A percentile compares a stretch with the other conserved stretches of the same genome.
Conservation (phyloP, 129 eudicot species). For the Smallanthus sonchifolius region DNA sequence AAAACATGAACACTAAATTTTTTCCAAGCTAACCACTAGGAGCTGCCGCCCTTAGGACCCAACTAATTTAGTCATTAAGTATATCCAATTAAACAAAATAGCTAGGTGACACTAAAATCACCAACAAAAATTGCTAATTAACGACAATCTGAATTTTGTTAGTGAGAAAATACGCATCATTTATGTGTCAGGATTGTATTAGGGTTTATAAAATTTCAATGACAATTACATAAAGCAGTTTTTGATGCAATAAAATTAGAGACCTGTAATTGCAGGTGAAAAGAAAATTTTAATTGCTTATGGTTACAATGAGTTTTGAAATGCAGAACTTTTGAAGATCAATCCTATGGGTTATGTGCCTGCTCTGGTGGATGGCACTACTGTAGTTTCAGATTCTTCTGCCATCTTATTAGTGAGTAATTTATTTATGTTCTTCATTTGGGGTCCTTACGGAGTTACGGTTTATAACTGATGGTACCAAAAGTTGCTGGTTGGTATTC, state of each 20-base stretch:
- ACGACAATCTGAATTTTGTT: neutral
- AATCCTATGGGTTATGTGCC: constrained; percentile 89
- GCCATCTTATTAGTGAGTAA: constrained; percentile 72
- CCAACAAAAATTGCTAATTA: neutral
- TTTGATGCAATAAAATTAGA: neutral
- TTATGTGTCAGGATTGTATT: neutral
- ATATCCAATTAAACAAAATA: too few relatives aligned
- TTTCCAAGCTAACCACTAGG: too few relatives aligned
- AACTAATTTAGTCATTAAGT: too few relatives aligned
- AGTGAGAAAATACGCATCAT: neutral
- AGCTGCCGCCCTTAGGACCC: too few relatives aligned
- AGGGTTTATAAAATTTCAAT: neutral
- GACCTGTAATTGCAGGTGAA: neutral
- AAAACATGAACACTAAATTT: too few relatives aligned
- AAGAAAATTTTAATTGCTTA: neutral
- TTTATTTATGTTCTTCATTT: neutral
- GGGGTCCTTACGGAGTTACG: neutral
- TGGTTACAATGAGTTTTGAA: neutral
- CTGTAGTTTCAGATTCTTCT: constrained; percentile 62
- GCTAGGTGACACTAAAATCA: too few relatives aligned
- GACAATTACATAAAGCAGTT: neutral
- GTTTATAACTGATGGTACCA: neutral
- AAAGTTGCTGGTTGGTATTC: neutral
- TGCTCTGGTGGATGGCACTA: constrained; percentile 66
- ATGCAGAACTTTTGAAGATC: constrained; percentile 69